Conservation (phyloP, 257 asterid species). For the Solanum habrochaites region DNA sequence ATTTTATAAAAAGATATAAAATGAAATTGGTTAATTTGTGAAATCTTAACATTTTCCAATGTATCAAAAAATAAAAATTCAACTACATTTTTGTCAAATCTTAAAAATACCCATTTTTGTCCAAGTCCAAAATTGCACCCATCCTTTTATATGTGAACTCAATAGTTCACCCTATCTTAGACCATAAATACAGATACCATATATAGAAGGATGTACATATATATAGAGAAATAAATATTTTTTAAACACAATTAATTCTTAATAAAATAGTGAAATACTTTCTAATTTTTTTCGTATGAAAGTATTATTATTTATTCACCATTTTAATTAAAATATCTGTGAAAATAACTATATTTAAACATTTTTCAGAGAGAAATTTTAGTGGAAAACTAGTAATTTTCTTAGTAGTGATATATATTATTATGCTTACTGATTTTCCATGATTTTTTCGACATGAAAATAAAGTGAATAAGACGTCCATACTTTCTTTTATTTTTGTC, state of each 20-base stretch:
- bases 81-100: not conserved
- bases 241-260: not conserved
- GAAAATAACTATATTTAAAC: too few species aligned
- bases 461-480: not conserved
- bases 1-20: not conserved
- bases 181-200: not conserved
- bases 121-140: not conserved
- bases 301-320: not conserved
- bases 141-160: not conserved
- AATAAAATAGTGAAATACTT: too few species aligned
- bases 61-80: not conserved
- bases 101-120: not conserved
- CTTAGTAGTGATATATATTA: not conserved
- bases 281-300: too few species aligned
- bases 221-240: not conserved
- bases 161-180: not conserved
- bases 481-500: not conserved
- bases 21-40: not conserved
- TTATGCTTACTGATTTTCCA: not conserved
- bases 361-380: not conserved
- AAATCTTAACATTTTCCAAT: not conserved
- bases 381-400: not conserved
- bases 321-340: too few species aligned
- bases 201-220: not conserved
- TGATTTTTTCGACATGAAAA: not conserved